Evolutionary conservation across 179 eudicot species (phyloP).

Genomic region (Spergularia azorica): DNA sequence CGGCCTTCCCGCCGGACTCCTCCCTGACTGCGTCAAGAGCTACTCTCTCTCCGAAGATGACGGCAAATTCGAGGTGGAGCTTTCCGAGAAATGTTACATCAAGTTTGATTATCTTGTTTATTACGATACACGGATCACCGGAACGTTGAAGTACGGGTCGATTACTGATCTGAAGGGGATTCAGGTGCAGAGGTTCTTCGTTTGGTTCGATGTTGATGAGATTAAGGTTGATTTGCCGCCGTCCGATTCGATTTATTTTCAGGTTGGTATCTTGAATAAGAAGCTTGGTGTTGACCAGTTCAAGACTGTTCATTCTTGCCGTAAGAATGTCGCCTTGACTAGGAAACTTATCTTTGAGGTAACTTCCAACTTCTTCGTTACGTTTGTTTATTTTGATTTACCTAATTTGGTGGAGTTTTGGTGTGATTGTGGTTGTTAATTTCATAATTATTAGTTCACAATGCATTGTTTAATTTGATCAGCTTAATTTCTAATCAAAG

Average conservation of each 20-base stretch:
- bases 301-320: constrained; percentile 56
- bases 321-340: constrained; percentile 27
- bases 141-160: constrained; percentile 70
- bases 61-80: constrained; percentile 60
- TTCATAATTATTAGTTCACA: no score
- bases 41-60: constrained; percentile 53
- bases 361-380: no score
- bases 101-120: constrained; percentile 79
- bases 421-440: no score
- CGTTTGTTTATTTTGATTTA: no score
- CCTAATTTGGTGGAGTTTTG: no score
- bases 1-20: constrained; percentile 86
- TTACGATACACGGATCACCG: constrained; percentile 62
- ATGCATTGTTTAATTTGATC: no score
- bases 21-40: constrained; percentile 63
- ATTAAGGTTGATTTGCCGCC: constrained; percentile 89
- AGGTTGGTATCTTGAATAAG: constrained; percentile 71
- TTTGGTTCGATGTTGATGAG: constrained; percentile 86
- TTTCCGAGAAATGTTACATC: constrained; percentile 55
- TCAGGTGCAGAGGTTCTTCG: constrained; percentile 61
- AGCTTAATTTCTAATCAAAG: no score
- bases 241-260: constrained; percentile 70
- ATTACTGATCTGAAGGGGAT: constrained; percentile 68
- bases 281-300: constrained; percentile 75
- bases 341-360: no score